Evolutionary conservation across 805 yeast genomes (phyloP).

Genomic region (Suhomyces sp.): DNA sequence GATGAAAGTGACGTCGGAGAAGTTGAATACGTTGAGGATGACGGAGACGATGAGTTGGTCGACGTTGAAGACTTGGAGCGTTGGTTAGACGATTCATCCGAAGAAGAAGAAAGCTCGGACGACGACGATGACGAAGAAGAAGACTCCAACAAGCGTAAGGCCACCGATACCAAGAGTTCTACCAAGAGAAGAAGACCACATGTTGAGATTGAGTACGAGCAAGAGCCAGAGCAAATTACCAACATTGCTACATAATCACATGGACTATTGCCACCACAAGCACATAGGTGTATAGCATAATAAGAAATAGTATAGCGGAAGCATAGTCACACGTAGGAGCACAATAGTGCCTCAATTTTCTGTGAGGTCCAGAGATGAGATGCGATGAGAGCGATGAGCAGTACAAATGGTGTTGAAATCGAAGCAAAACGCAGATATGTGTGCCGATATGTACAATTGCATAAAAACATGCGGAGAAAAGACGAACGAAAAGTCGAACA

Average conservation of each 20-base stretch:
- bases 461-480: neutral
- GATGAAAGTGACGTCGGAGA: constrained; percentile 61
- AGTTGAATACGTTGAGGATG: constrained; percentile 88
- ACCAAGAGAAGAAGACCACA: constrained; percentile 63
- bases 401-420: neutral
- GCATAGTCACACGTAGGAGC: neutral
- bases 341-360: neutral
- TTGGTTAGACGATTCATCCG: constrained; percentile 64
- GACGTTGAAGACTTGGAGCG: constrained; percentile 91
- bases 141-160: constrained; percentile 23
- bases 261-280: neutral
- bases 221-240: constrained; percentile 48
- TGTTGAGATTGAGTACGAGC: constrained; percentile 83
- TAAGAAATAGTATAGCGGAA: neutral
- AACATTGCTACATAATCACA: constrained; percentile 26
- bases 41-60: constrained; percentile 82
- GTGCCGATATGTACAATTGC: neutral
- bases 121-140: constrained; percentile 34
- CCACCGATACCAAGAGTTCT: constrained; percentile 35
- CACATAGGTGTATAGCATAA: neutral
- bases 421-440: too few species aligned
- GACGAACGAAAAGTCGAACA: neutral
- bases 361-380: neutral
- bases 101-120: constrained; percentile 30
- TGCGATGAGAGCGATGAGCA: neutral